Conservation (phyloP, 179 eudicot species). For the Amaranthus tricolor region DNA sequence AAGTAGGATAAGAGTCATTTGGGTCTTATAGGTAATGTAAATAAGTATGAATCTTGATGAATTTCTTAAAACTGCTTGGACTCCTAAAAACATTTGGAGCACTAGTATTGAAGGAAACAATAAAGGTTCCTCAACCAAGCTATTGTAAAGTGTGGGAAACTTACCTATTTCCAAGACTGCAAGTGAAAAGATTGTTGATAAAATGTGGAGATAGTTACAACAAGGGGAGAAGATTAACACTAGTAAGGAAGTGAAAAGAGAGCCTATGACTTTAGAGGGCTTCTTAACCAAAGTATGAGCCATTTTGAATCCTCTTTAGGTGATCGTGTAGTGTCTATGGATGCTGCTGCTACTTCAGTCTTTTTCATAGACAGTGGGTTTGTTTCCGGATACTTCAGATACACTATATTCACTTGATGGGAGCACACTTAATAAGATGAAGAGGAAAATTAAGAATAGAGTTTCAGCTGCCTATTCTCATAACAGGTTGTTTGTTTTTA, state of each 20-base stretch:
- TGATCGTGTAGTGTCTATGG: conserved; percentile 41
- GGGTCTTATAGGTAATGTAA: conserved; percentile 39
- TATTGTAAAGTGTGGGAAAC: conserved; percentile 47
- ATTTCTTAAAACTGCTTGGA: conserved; percentile 48
- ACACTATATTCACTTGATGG: conserved; percentile 38
- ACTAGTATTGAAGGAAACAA: conserved; percentile 26
- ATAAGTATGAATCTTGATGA: conserved; percentile 72
- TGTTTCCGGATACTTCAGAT: conserved; percentile 52
- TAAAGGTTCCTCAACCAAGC: conserved; percentile 34
- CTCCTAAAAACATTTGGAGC: conserved; percentile 32
- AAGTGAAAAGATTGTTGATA: conserved; percentile 57
- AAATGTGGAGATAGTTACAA: conserved; percentile 67
- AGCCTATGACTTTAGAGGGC: conserved; percentile 66
- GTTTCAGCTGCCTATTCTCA: conserved; percentile 95
- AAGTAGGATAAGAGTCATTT: conserved; percentile 41
- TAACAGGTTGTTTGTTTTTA: conserved; percentile 44
- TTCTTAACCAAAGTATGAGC: conserved; percentile 64
- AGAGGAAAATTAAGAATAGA: conserved; percentile 76
- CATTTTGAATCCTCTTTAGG: conserved; percentile 38
- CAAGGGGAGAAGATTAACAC: conserved; percentile 40
- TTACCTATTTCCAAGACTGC: conserved; percentile 38
- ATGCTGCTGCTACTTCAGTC: conserved; percentile 32
- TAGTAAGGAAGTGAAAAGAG: conserved; percentile 39
- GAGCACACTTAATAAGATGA: conserved; percentile 60
- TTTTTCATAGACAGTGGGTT: conserved; percentile 35